Evolutionary conservation across 306 rosid species (phyloP), one percentile per base, ranked within the genome.

Genomic region (Rosa rugosa): DNA sequence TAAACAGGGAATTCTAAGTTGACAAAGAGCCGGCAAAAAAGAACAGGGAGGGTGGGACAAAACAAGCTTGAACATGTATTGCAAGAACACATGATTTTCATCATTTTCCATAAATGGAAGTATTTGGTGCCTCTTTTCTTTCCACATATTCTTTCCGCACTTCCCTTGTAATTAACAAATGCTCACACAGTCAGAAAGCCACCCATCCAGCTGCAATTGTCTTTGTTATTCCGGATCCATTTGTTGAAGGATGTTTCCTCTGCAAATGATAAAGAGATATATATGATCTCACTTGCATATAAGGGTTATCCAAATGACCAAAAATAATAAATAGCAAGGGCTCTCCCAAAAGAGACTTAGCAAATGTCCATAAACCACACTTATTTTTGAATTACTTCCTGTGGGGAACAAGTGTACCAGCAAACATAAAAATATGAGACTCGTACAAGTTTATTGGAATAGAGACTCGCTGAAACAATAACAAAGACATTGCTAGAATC

Each of bases 121-220:
- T 36, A 65, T 36, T 6, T 36, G 44, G 46, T 36, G 46, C 70
- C 46, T 36, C 70, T 34, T 17, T 65, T 65, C 2, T 17, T 1
- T 34, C 6, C n/a, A 17, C 46, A 34, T 65, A 6, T 17, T 17
- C 6, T 16, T 17, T 17, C 23, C 11, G 16, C 70, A 36, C 23
- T 65, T 34, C 42, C 22, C 4, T 62, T 0, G 6, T 65, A 36
- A 65, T 16, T 6, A 16, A 65, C 70, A 17, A 65, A 36, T 36
- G 70, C 70, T 65, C 70, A 65, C 46, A 65, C 70, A 65, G 38
- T 65, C 45, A 65, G 46, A 65, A 63, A 65, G 70, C 70, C 25
- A 3, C 25, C 70, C 70, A 65, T 65, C 70, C 70, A 36, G 45
- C 46, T 36, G 46, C 70, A 17, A 25, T 31, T 63, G n/a, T 64